Conservation (phyloP, 2,329 filamentous ascomycete genomes). For the Elsinoe arachidis region DNA sequence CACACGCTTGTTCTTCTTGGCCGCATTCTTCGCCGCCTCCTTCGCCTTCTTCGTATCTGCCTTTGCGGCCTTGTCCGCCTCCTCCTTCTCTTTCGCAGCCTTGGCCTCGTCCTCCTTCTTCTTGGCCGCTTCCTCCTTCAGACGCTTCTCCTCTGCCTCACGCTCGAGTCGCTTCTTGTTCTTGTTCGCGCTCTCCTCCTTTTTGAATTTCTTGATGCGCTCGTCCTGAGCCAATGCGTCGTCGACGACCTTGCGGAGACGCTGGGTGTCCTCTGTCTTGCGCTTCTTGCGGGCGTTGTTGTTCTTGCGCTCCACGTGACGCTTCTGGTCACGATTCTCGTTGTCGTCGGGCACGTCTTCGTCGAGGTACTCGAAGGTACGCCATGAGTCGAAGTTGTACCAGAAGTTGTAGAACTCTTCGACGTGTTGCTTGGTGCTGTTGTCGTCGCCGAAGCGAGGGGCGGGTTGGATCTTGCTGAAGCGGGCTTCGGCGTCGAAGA, state of each 20-base stretch:
- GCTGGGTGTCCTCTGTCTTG: constrained; percentile 94
- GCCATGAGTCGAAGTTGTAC: constrained; percentile 99
- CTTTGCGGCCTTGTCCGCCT: constrained; percentile 72
- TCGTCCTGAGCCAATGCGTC: constrained; percentile 77
- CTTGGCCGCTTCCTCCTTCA: constrained; percentile 73
- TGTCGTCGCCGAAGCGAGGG: constrained; percentile 73
- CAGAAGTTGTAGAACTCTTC: constrained; percentile 99
- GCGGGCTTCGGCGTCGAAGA: constrained; percentile 85
- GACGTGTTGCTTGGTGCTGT: constrained; percentile 79
- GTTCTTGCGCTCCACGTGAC: constrained; percentile 97
- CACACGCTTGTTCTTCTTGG: constrained; percentile 99
- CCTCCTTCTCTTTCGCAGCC: constrained; percentile 74
- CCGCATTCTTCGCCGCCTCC: constrained; percentile 95
- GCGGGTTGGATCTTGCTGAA: constrained; percentile 91
- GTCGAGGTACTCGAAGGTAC: constrained; percentile 94
- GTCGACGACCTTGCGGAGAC: constrained; percentile 82
- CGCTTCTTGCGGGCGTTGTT: constrained; percentile 96
- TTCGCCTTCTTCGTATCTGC: constrained; percentile 91
- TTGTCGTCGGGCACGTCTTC: constrained; percentile 98
- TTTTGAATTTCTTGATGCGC: constrained; percentile 94
- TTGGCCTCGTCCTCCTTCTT: constrained; percentile 78
- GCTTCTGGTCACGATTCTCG: constrained; percentile 98
- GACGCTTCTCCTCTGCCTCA: constrained; percentile 83
- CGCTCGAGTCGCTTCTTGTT: constrained; percentile 89
- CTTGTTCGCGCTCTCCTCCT: constrained; percentile 85